Percentiles rank a stretch among this genome's conserved stretches.
phyloP scores from a whole-genome alignment of 1,284 basidiomycete species.

The Exobasidium cylindrosporum region DNA sequence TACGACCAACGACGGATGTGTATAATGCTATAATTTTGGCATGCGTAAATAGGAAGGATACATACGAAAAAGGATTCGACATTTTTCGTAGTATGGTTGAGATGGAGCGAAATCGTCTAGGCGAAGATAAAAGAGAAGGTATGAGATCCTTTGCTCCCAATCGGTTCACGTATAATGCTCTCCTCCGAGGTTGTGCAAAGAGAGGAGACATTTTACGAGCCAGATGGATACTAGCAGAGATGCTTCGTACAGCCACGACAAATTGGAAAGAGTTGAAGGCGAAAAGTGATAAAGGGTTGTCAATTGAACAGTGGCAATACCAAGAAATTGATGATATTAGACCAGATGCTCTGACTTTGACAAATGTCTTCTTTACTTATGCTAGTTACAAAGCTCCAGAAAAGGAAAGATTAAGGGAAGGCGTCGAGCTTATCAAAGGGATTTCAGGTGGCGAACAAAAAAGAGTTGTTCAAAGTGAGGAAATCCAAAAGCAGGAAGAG shows the following conservation, averaged over 20 bases:
- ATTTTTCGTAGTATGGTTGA: conserved; percentile 63
- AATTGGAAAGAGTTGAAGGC: conserved; percentile 19
- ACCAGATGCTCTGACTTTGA: conserved; percentile 73
- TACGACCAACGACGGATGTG: conserved; percentile 67
- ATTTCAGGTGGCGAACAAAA: neutral
- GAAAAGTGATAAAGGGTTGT: conserved; percentile 1
- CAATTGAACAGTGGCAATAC: conserved; percentile 16
- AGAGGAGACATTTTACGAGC: conserved; percentile 76
- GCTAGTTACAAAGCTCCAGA: conserved; percentile 67
- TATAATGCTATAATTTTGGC: conserved; percentile 81
- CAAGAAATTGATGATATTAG: conserved; percentile 40
- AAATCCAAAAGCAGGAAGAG: neutral
- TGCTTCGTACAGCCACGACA: conserved; percentile 60
- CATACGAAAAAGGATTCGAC: conserved; percentile 54
- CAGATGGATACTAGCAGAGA: conserved; percentile 87
- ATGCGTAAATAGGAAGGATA: conserved; percentile 59
- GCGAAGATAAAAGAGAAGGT: conserved; percentile 3
- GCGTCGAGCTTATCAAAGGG: conserved; percentile 8
- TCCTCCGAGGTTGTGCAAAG: conserved; percentile 84
- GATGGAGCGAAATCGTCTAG: conserved; percentile 72
- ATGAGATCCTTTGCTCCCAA: conserved; percentile 63
- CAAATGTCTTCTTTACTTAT: conserved; percentile 83
- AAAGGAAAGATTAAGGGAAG: conserved; percentile 13
- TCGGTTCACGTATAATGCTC: conserved; percentile 70
- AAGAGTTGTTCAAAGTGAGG: neutral